phyloP scores from a whole-genome alignment of 129 eudicot genomes.

The Mikania micrantha region DNA sequence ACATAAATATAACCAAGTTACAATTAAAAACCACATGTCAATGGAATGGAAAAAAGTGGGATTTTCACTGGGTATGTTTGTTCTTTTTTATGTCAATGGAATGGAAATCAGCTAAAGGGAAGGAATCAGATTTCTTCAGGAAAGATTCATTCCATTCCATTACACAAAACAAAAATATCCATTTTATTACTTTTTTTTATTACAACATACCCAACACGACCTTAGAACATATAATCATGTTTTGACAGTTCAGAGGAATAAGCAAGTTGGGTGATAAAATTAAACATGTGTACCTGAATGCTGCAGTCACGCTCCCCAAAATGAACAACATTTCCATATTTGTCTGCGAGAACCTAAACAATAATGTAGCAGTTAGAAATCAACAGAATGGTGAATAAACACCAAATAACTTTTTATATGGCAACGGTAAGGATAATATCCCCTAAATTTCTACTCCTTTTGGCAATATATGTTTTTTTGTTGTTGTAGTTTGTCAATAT shows the following conservation, averaged over 20 bases:
- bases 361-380: constrained; percentile 10
- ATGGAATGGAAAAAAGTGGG: neutral
- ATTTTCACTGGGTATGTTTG: too few relatives aligned
- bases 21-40: neutral
- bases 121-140: neutral
- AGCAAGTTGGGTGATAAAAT: neutral
- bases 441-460: neutral
- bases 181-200: neutral
- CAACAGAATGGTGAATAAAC: constrained; percentile 15
- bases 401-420: constrained; percentile 10
- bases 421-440: neutral
- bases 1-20: neutral
- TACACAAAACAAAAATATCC: neutral
- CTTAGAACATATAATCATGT: neutral
- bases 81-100: neutral
- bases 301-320: constrained; percentile 99
- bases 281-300: constrained; percentile 61
- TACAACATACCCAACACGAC: neutral
- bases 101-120: neutral
- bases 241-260: constrained; percentile 2
- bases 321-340: constrained; percentile 93
- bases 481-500: constrained; percentile 6
- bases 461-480: neutral
- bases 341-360: constrained; percentile 91
- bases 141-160: neutral